Percentiles rank a stretch among this genome's conserved stretches.
Evolutionary conservation across 2,329 filamentous ascomycete species (phyloP).

Genomic region (Ascochyta clinopodiicola): DNA sequence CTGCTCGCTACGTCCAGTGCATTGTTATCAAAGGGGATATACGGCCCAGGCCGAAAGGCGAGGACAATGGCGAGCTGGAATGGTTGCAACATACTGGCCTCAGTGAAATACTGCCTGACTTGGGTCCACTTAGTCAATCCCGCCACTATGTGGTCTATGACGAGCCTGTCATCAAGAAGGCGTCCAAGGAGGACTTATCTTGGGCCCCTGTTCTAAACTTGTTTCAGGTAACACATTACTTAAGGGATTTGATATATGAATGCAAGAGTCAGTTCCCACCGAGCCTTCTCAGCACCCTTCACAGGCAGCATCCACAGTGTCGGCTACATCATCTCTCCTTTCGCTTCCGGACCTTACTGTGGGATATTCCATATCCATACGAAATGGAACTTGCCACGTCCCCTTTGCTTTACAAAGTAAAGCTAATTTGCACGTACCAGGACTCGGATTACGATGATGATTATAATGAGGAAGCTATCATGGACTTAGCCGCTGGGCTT

Average conservation of each 20-base stretch:
- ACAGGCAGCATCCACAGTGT: too few relatives aligned
- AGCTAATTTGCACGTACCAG: background rate
- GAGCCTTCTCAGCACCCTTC: too few relatives aligned
- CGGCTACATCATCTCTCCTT: too few relatives aligned
- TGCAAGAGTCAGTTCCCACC: slow-evolving; percentile 23
- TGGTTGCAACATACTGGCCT: slow-evolving; percentile 13
- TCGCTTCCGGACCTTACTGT: too few relatives aligned
- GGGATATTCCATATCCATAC: slow-evolving; percentile 9
- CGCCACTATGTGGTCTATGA: slow-evolving; percentile 23
- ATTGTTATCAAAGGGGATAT: slow-evolving; percentile 27
- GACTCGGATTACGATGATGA: too few relatives aligned
- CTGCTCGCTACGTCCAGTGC: slow-evolving; percentile 22
- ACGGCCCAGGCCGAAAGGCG: slow-evolving; percentile 11
- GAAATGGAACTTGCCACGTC: slow-evolving; percentile 33
- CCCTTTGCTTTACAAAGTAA: slow-evolving; percentile 26
- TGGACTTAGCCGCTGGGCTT: slow-evolving; percentile 25
- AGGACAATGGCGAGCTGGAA: background rate
- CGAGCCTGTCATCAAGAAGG: slow-evolving; percentile 24
- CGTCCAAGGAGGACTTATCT: slow-evolving; percentile 25
- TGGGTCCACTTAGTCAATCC: slow-evolving; percentile 1
- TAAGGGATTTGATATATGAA: slow-evolving; percentile 29
- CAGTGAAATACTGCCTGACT: slow-evolving; percentile 22
- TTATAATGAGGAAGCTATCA: too few relatives aligned
- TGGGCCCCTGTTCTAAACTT: slow-evolving; percentile 28
- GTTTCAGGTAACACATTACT: slow-evolving; percentile 16